phyloP scores from a whole-genome alignment of 305 asterid species.

The Fraxinus floribunda region DNA sequence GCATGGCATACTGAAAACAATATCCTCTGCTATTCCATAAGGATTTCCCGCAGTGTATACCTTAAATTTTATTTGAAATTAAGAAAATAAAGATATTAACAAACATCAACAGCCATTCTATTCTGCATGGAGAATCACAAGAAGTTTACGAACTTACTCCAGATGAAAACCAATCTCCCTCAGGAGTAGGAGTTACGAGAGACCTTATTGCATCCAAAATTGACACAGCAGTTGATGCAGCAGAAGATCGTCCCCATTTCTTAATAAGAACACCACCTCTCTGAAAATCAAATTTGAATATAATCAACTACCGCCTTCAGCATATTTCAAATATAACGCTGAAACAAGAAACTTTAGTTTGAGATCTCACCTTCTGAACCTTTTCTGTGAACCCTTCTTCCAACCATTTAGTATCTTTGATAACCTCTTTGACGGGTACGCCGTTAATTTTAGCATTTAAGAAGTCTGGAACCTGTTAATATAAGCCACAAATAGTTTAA shows the following conservation, averaged over 20 bases:
- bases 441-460: conserved; percentile 86
- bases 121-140: neutral
- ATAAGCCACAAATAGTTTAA: neutral
- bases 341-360: conserved; percentile 1
- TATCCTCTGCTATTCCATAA: conserved; percentile 79
- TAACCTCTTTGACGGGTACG: conserved; percentile 75
- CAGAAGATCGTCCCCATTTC: conserved; percentile 99
- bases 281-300: conserved; percentile 38
- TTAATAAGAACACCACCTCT: conserved; percentile 93
- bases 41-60: conserved; percentile 88
- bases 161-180: conserved; percentile 95
- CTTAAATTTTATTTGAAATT: conserved; percentile 26
- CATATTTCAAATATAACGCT: neutral
- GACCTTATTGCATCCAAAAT: conserved; percentile 86
- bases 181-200: conserved; percentile 88
- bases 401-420: conserved; percentile 80
- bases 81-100: neutral
- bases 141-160: conserved; percentile 58
- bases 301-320: neutral
- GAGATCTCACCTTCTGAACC: conserved; percentile 73
- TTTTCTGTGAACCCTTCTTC: conserved; percentile 87
- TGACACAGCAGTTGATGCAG: conserved; percentile 97
- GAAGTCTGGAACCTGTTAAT: conserved; percentile 84
- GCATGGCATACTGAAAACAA: conserved; percentile 99
- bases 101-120: neutral